A percentile compares a stretch with the other conserved stretches of the same genome.
Conservation (phyloP, 805 yeast species). For the Hanseniaspora nectarophila region DNA sequence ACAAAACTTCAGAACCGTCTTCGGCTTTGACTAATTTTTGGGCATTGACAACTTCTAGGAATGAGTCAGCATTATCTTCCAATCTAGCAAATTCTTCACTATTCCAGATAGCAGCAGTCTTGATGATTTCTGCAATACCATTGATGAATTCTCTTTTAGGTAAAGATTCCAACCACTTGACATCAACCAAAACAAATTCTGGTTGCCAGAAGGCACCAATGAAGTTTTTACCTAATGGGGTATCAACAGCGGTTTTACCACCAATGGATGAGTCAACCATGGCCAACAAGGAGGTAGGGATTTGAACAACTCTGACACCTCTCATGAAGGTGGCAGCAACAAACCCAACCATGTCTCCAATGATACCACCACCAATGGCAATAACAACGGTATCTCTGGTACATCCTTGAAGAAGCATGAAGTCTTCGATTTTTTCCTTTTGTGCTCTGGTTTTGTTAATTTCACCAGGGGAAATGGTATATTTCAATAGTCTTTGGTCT, state of each 20-base stretch:
- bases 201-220: conserved; percentile 99
- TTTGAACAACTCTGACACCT: conserved; percentile 85
- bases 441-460: conserved; percentile 76
- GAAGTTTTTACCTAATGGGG: conserved; percentile 89
- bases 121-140: conserved; percentile 96
- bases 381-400: conserved; percentile 90
- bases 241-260: conserved; percentile 96
- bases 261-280: conserved; percentile 99
- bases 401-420: conserved; percentile 66
- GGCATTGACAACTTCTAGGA: conserved; percentile 53
- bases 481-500: conserved; percentile 55
- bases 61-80: conserved; percentile 59
- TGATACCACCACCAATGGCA: conserved; percentile 97
- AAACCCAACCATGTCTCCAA: conserved; percentile 97
- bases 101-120: conserved; percentile 97
- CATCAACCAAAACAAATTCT: conserved; percentile 71
- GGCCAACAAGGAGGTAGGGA: conserved; percentile 85
- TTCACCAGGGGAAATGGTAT: conserved; percentile 84
- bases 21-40: conserved; percentile 18
- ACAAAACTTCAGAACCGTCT: conserved; percentile 33
- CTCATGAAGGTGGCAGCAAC: conserved; percentile 99
- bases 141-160: conserved; percentile 91
- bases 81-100: conserved; percentile 75
- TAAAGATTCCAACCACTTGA: conserved; percentile 71
- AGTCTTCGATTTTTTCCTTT: conserved; percentile 89